Evolutionary conservation across 768 basidiomycete species (phyloP), one percentile per base, ranked within the genome.

Genomic region (Leccinum incarnatum): DNA sequence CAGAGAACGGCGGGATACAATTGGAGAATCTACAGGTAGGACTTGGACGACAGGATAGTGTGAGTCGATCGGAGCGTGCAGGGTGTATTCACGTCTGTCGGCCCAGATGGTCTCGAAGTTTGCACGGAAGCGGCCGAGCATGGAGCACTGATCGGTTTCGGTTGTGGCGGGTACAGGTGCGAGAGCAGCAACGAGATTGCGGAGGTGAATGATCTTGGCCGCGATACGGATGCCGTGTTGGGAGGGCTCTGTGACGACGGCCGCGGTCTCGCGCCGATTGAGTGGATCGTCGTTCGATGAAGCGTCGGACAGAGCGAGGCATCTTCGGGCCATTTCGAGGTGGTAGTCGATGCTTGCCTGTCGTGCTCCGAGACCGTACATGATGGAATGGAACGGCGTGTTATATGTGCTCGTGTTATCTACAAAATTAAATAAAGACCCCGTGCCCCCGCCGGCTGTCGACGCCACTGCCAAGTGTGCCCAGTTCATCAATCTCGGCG

Each of bases 141-240:
- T 19, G 19, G 67, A 63, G 36, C 12, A 51, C 7, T 56, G 59
- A 10, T 62, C 55, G 21, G 11, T 21, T 50, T 69, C 65, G 2
- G 59, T 60, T 23, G 65, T 67, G 2, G 68, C 65, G 9, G 68
- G 68, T 42, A 68, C 47, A 27, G 65, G 67, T 6, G 62, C 21
- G 53, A 69, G 67, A 36, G 62, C 32, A 11, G 67, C 57, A 57
- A 58, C 57, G 37, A 59, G n/a, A 49, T 61, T 62, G 50, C 51
- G 65, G 40, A 69, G 61, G 53, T 69, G 67, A 32, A 46, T 3
- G 51, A 67, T 63, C 58, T 67, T 67, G 47, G 63, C 61, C 32
- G 63, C 61, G 56, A 62, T 69, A 3, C 67, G 61, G 42, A 51
- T 53, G 29, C 61, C 61, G 5, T 54, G 58, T 48, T 36, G 65